phyloP scores from a whole-genome alignment of 306 rosid species.

The Acmispon strigosus region DNA sequence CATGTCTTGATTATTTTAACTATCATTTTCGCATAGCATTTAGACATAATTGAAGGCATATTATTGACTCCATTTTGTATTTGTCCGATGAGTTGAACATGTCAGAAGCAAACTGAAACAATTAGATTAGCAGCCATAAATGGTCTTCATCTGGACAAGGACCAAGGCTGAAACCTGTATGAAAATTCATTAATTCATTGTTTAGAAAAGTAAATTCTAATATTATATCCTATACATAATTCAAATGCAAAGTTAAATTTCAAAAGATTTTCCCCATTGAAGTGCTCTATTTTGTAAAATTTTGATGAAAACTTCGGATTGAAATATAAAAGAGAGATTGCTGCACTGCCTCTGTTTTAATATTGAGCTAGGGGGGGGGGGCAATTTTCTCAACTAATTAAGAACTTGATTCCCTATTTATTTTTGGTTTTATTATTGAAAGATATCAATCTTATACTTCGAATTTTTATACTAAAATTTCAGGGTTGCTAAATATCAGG shows the following conservation, averaged over 20 bases:
- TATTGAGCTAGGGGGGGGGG: neutral
- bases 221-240: neutral
- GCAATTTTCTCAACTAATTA: neutral
- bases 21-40: neutral
- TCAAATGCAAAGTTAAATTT: conserved; percentile 6
- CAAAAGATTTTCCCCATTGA: neutral
- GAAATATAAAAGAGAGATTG: neutral
- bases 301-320: neutral
- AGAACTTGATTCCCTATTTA: neutral
- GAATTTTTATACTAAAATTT: conserved; percentile 25
- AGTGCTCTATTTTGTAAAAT: neutral
- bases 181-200: neutral
- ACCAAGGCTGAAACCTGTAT: neutral
- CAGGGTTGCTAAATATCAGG: conserved; percentile 98
- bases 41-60: neutral
- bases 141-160: neutral
- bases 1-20: neutral
- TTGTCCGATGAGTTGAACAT: neutral
- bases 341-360: neutral
- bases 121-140: neutral
- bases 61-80: neutral
- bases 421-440: neutral
- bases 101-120: neutral
- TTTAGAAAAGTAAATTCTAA: neutral
- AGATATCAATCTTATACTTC: neutral